These are phyloP conservation scores for Fomes fomentarius DNA, from an alignment of 1,284 basidiomycete genomes.

Conservation along the genomic window DNA sequence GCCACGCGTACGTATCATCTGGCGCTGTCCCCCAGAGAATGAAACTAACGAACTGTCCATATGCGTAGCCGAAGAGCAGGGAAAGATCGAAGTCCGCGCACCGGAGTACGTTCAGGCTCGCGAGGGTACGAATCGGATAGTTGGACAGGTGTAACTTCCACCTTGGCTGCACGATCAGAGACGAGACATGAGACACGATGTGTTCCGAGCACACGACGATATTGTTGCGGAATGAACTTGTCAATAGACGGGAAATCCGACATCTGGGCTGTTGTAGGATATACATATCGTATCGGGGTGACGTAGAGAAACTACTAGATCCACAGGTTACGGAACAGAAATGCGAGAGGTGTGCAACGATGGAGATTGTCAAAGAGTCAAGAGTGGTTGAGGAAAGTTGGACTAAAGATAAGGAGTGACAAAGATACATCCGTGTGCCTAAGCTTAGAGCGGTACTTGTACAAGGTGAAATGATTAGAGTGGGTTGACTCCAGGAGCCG, in stretches of 20 bases:
- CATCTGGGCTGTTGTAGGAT: neutral
- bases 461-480: too few species aligned
- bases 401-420: neutral
- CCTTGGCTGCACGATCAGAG: neutral
- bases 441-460: too few species aligned
- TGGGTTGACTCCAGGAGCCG: too few species aligned
- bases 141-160: constrained; percentile 29
- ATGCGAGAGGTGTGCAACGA: too few species aligned
- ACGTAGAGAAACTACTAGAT: too few species aligned
- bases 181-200: neutral
- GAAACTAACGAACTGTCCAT: neutral
- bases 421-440: too few species aligned
- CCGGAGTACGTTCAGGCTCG: constrained; percentile 60
- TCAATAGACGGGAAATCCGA: neutral
- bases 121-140: constrained; percentile 23
- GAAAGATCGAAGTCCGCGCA: constrained; percentile 59
- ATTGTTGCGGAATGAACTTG: too few species aligned
- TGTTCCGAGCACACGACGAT: too few species aligned
- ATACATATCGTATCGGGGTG: neutral
- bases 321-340: too few species aligned
- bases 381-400: neutral
- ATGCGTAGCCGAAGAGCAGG: constrained; percentile 74
- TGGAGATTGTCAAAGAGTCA: too few species aligned
- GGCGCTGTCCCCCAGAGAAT: neutral
- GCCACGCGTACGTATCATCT: constrained; percentile 63